Conservation (phyloP, 2,329 filamentous ascomycete species). For the Aspergillus oerlinghausenensis region DNA sequence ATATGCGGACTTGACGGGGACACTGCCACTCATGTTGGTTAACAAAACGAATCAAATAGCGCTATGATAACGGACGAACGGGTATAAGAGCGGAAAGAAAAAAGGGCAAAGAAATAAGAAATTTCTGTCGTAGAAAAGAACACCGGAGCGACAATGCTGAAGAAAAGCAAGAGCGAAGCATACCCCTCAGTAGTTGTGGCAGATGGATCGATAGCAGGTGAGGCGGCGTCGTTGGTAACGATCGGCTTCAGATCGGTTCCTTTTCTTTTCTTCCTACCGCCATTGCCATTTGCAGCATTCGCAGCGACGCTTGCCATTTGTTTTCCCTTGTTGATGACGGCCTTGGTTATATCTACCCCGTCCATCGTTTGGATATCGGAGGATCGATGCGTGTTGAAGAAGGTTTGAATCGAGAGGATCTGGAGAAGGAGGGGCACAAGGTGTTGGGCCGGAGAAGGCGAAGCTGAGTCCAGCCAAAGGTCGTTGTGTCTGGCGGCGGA, state of each 20-base stretch:
- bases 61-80: slow-evolving; percentile 4
- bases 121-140: neutral
- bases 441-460: slow-evolving; percentile 1
- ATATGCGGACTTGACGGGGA: slow-evolving; percentile 31
- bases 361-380: slow-evolving; percentile 48
- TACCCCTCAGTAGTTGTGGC: slow-evolving; percentile 45
- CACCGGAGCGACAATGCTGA: neutral
- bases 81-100: neutral
- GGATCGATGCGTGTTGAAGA: slow-evolving; percentile 9
- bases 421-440: neutral
- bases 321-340: slow-evolving; percentile 62
- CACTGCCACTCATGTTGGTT: slow-evolving; percentile 15
- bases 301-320: slow-evolving; percentile 52
- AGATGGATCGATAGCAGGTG: slow-evolving; percentile 37
- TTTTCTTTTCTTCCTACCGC: slow-evolving; percentile 62
- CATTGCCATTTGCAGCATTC: slow-evolving; percentile 50
- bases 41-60: neutral
- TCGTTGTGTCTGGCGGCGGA: neutral
- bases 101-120: slow-evolving; percentile 7
- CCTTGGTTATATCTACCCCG: slow-evolving; percentile 60
- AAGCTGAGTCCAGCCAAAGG: neutral
- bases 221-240: slow-evolving; percentile 56
- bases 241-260: slow-evolving; percentile 61
- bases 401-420: neutral
- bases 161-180: slow-evolving; percentile 11